Base-by-base conservation (phyloP, 495 filamentous ascomycete species). In the Trichodelitschia bisporula region DNA sequence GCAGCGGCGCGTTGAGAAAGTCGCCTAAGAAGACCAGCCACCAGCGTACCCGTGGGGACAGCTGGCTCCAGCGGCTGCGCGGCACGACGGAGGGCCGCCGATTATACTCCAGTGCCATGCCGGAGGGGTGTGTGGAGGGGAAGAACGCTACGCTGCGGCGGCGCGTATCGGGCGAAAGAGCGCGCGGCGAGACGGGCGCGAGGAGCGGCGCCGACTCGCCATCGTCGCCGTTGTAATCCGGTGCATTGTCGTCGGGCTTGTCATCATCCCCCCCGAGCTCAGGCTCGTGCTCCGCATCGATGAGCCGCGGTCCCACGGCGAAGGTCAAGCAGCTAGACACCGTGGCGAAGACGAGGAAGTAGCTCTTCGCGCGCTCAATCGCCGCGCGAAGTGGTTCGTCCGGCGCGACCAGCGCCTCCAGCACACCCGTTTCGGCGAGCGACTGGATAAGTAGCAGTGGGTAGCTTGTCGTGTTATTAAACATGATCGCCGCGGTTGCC, bases 401-500 rank as follows among this genome's bases (percentile, higher is more conserved):
- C 10, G 45, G 44, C 14, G 56, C 45, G 14, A 72, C 53, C 10
- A 71, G 37, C 17, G 53, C 42, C 15, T 47, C 43, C 4, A 78
- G 43, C 25, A 72, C 64, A 3, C 70, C 71, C 0, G 71, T 72
- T 14, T 61, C 52, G 28, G 66, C 58, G 3, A 78, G 51, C n/a
- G 62, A 59, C 32, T 68, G 55, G 16, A 74, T 56, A 2, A 78
- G 53, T 2, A 76, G 51, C 12, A 80, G 47, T 0, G 71, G 72
- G 25, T 74, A 62, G 18, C 57, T 62, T 0, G 66, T 72, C 0
- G 72, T 73, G 40, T 77, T 80, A 47, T 75, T 78, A 48, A 77
- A 74, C 32, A 65, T 57, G 32, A 72, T 58, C 0, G 69, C 64
- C 0, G 66, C 61, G 0, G 62, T 63, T 13, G 64, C 59, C 69